A percentile compares a stretch with the other conserved stretches of the same genome.
These are phyloP conservation scores for Acacia crassicarpa DNA, from an alignment of 306 rosid genomes.

Conservation along the genomic window DNA sequence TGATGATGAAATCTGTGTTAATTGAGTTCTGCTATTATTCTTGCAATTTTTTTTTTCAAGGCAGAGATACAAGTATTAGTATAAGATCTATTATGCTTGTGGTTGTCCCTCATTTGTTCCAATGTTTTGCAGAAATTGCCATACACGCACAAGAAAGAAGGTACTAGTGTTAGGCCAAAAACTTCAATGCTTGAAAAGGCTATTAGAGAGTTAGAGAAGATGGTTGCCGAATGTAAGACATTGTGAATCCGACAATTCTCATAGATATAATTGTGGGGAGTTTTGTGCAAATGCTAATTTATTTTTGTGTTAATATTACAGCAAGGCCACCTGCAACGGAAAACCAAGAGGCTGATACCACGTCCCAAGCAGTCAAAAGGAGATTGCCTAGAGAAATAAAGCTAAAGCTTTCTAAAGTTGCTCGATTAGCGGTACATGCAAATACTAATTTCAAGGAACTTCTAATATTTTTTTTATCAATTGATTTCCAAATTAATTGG, in stretches of 20 bases:
- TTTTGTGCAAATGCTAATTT: slow-evolving; percentile 31
- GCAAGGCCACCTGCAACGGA: slow-evolving; percentile 93
- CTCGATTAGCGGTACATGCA: slow-evolving; percentile 82
- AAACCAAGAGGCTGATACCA: slow-evolving; percentile 75
- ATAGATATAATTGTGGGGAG: slow-evolving; percentile 20
- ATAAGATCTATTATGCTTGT: slow-evolving; percentile 20
- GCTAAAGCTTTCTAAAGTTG: slow-evolving; percentile 96
- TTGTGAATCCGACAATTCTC: slow-evolving; percentile 28
- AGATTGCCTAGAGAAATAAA: slow-evolving; percentile 97
- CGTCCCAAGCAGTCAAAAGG: slow-evolving; percentile 83
- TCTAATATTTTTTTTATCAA: neutral
- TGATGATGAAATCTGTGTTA: slow-evolving; percentile 27
- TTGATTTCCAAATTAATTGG: neutral
- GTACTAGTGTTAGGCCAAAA: slow-evolving; percentile 76
- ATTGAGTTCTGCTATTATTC: slow-evolving; percentile 10
- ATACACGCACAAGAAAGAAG: slow-evolving; percentile 70
- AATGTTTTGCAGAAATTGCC: slow-evolving; percentile 66
- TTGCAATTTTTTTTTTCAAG: slow-evolving; percentile 11
- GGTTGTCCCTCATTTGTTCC: slow-evolving; percentile 25
- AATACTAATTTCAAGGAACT: slow-evolving; percentile 5
- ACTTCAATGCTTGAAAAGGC: slow-evolving; percentile 89
- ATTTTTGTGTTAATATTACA: slow-evolving; percentile 42
- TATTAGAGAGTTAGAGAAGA: slow-evolving; percentile 86
- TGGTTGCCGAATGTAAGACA: slow-evolving; percentile 94
- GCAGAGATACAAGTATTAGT: slow-evolving; percentile 12